These are phyloP conservation scores for Russula emetica DNA, from an alignment of 768 basidiomycete species.

Conservation along the genomic window DNA sequence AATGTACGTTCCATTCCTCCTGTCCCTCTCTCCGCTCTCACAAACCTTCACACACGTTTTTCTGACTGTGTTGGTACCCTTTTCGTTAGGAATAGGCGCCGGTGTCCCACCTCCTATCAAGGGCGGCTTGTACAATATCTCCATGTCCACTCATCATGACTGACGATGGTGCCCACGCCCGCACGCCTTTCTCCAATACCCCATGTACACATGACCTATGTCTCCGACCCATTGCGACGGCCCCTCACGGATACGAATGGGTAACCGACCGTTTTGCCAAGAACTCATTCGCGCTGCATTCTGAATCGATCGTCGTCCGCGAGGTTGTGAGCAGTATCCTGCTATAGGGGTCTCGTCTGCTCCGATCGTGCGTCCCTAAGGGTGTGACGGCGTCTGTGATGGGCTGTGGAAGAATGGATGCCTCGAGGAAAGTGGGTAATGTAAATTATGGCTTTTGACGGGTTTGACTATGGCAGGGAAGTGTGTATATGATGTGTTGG, in stretches of 20 bases:
- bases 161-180: conserved; percentile 9
- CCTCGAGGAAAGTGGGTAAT: background rate
- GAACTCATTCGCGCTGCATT: conserved; percentile 3
- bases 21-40: background rate
- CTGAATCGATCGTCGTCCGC: background rate
- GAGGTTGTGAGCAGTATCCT: background rate
- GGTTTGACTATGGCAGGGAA: background rate
- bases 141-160: background rate
- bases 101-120: conserved; percentile 17
- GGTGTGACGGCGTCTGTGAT: background rate
- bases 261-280: background rate
- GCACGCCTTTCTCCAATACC: conserved; percentile 11
- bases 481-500: too few species aligned
- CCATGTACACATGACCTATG: conserved; percentile 21
- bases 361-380: background rate
- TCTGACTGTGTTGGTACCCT: conserved; percentile 19
- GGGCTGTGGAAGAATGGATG: conserved; percentile 8
- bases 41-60: conserved; percentile 17
- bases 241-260: background rate
- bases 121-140: conserved; percentile 21
- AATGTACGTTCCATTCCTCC: conserved; percentile 15
- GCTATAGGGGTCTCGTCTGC: background rate
- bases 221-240: conserved; percentile 5
- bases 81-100: conserved; percentile 21
- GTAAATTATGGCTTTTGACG: conserved; percentile 19